phyloP scores from a whole-genome alignment of 495 filamentous ascomycete species.

The Pseudevernia furfuracea region DNA sequence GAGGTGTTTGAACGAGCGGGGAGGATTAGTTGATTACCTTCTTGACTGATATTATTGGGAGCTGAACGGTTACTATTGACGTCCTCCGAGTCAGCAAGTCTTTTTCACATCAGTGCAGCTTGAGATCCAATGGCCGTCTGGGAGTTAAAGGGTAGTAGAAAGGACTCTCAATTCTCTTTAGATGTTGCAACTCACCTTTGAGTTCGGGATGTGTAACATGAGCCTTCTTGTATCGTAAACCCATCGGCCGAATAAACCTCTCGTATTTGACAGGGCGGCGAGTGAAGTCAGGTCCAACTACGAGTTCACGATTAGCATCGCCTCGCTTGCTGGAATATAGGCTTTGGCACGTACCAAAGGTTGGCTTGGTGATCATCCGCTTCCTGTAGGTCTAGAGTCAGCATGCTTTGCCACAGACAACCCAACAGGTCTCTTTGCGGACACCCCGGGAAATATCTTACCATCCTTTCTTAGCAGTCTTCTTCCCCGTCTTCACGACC shows the following conservation, averaged over 20 bases:
- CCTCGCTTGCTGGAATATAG: too few relatives aligned
- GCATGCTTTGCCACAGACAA: too few relatives aligned
- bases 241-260: constrained; percentile 62
- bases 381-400: constrained; percentile 69
- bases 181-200: constrained; percentile 27
- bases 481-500: constrained; percentile 91
- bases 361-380: constrained; percentile 89
- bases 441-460: not conserved
- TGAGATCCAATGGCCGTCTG: not conserved
- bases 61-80: constrained; percentile 66
- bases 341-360: constrained; percentile 41
- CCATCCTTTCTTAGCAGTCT: constrained; percentile 54
- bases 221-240: constrained; percentile 66
- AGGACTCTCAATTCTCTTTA: not conserved
- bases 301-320: not conserved
- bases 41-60: constrained; percentile 91
- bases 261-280: constrained; percentile 92
- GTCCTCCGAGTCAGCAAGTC: not conserved
- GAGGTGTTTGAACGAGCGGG: not conserved
- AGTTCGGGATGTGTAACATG: constrained; percentile 83
- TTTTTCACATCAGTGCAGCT: not conserved
- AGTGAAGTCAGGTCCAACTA: constrained; percentile 66
- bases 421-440: too few relatives aligned
- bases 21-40: constrained; percentile 42
- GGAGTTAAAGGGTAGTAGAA: not conserved